Conservation (phyloP, 1,284 basidiomycete species). For the Cerrena zonata region DNA sequence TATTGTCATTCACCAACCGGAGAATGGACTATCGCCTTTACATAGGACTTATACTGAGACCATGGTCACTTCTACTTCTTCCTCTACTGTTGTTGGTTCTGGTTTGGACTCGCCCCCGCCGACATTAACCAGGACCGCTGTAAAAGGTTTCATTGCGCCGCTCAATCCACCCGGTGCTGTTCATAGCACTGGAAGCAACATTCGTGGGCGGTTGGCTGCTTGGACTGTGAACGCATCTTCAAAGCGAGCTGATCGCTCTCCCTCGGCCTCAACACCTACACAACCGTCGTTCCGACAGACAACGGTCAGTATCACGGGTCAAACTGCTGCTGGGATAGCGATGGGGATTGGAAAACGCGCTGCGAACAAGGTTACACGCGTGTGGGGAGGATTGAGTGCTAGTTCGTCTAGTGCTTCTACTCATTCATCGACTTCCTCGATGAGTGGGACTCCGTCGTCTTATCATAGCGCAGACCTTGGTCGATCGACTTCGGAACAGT, state of each 20-base stretch:
- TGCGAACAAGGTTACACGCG: constrained; percentile 67
- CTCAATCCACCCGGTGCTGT: constrained; percentile 27
- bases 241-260: constrained; percentile 14
- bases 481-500: constrained; percentile 30
- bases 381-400: constrained; percentile 48
- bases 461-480: constrained; percentile 3
- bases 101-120: constrained; percentile 24
- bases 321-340: constrained; percentile 65
- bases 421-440: constrained; percentile 36
- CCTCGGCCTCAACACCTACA: constrained; percentile 18
- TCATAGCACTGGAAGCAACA: constrained; percentile 36
- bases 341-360: constrained; percentile 52
- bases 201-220: constrained; percentile 46
- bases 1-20: constrained; percentile 3
- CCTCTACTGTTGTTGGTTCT: constrained; percentile 20
- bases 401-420: constrained; percentile 34
- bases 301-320: constrained; percentile 63
- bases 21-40: constrained; percentile 11
- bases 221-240: constrained; percentile 36
- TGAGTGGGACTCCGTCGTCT: constrained; percentile 10
- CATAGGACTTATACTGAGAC: constrained; percentile 14
- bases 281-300: constrained; percentile 48
- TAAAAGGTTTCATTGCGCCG: constrained; percentile 38
- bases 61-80: constrained; percentile 2
- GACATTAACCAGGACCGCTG: constrained; percentile 36